A percentile compares a stretch with the other conserved stretches of the same genome.
Evolutionary conservation across 352 stramenopile species (phyloP).

Genomic region (Globisporangium spinosum): DNA sequence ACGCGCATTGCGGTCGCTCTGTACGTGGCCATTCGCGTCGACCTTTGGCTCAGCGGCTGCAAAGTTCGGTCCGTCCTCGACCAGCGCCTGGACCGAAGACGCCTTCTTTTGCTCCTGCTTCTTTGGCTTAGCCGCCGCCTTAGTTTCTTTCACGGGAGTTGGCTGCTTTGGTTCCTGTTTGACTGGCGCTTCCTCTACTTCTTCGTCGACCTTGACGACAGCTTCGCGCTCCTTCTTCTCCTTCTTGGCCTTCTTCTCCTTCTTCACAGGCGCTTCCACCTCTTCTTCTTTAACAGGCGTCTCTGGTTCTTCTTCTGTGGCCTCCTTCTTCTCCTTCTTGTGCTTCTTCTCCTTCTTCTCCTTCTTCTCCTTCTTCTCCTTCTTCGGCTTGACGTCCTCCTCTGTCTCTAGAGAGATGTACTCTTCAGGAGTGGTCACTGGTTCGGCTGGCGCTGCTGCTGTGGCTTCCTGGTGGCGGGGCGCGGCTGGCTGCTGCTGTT

Average conservation of each 20-base stretch:
- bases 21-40: conserved; percentile 29
- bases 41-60: conserved; percentile 16
- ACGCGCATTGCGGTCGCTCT: conserved; percentile 80
- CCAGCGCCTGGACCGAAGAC: conserved; percentile 11
- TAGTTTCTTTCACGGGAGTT: conserved; percentile 16
- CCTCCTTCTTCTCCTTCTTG: conserved; percentile 20
- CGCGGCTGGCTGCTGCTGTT: conserved; percentile 12
- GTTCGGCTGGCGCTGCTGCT: neutral
- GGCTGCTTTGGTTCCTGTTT: conserved; percentile 7
- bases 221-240: conserved; percentile 17
- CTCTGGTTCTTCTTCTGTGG: neutral
- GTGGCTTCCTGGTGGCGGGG: neutral
- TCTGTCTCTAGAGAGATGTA: conserved; percentile 17
- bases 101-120: conserved; percentile 6
- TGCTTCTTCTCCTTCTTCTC: conserved; percentile 21
- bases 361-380: conserved; percentile 25
- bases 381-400: conserved; percentile 10
- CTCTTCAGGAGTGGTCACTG: conserved; percentile 13
- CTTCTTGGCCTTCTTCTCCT: conserved; percentile 25
- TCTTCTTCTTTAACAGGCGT: conserved; percentile 2
- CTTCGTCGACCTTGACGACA: conserved; percentile 11
- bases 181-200: conserved; percentile 19
- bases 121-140: conserved; percentile 7
- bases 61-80: conserved; percentile 12
- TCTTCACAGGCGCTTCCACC: conserved; percentile 12